Evolutionary conservation across 805 yeast genomes (phyloP).

Genomic region (Metschnikowia arizonensis): DNA sequence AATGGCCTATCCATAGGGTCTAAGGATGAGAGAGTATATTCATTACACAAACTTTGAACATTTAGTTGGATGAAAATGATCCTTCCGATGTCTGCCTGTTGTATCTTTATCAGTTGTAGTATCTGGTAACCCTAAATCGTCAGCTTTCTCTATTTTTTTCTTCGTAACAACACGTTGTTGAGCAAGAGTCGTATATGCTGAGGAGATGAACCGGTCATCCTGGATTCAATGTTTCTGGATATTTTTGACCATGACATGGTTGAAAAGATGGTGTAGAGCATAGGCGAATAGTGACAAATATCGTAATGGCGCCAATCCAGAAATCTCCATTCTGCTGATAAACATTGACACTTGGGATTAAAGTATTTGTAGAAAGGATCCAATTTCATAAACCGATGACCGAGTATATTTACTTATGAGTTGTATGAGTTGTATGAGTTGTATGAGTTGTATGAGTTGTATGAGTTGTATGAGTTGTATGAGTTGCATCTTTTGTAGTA

Average conservation of each 20-base stretch:
- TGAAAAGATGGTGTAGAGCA: conserved; percentile 93
- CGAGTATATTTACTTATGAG: conserved; percentile 91
- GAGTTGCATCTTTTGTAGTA: too few species aligned
- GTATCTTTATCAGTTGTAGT: too few species aligned
- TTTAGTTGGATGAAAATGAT: too few species aligned
- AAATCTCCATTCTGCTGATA: conserved; percentile 79
- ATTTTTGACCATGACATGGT: conserved; percentile 91
- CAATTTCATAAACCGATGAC: conserved; percentile 78
- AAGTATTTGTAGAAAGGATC: conserved; percentile 86
- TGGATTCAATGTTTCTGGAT: conserved; percentile 81
- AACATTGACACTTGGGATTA: conserved; percentile 90
- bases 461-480: too few species aligned
- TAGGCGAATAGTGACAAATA: conserved; percentile 83
- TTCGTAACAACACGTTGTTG: conserved; percentile 80
- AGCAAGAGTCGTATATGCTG: conserved; percentile 68
- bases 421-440: too few species aligned
- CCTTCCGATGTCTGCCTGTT: too few species aligned
- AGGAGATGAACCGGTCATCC: conserved; percentile 77
- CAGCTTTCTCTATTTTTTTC: conserved; percentile 94
- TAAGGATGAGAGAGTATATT: too few species aligned
- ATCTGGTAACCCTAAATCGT: conserved; percentile 96
- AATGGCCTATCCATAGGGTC: too few species aligned
- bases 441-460: too few species aligned
- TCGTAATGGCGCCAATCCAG: conserved; percentile 81
- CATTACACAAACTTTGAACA: too few species aligned